A percentile compares a stretch with the other conserved stretches of the same genome.
Evolutionary conservation across 805 yeast species (phyloP).

Genomic region (Wickerhamiella slavikovae): DNA sequence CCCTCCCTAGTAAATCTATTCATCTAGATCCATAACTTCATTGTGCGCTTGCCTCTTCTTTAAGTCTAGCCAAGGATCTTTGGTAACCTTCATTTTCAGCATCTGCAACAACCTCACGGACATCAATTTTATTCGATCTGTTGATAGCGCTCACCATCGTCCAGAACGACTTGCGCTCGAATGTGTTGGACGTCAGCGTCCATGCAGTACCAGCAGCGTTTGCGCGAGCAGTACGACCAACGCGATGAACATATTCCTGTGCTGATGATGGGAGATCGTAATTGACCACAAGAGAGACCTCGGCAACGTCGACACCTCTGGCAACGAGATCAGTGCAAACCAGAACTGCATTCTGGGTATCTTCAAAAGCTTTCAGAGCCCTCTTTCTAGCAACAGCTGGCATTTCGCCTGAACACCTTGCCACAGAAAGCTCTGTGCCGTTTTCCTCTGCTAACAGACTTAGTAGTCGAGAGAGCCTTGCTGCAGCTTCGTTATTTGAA

Average conservation of each 20-base stretch:
- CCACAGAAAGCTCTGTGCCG: too few species aligned
- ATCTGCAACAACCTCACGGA: too few species aligned
- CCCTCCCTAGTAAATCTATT: too few species aligned
- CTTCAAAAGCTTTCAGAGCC: slow-evolving; percentile 37
- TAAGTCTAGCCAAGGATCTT: too few species aligned
- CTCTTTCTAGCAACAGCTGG: slow-evolving; percentile 27
- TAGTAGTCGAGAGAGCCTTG: slow-evolving; percentile 52
- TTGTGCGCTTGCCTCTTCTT: too few species aligned
- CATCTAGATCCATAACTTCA: too few species aligned
- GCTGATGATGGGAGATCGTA: slow-evolving; percentile 79
- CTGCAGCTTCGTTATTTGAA: slow-evolving; percentile 66
- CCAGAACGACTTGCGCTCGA: slow-evolving; percentile 37
- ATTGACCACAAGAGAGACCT: slow-evolving; percentile 58
- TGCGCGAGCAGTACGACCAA: slow-evolving; percentile 96
- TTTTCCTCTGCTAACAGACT: slow-evolving; percentile 18
- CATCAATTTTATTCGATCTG: too few species aligned
- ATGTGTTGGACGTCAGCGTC: slow-evolving; percentile 53
- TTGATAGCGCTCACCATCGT: slow-evolving; percentile 16
- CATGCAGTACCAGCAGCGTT: slow-evolving; percentile 56
- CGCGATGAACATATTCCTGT: slow-evolving; percentile 86
- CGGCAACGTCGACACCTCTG: slow-evolving; percentile 75
- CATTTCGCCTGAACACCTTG: slow-evolving; percentile 21
- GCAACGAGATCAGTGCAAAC: slow-evolving; percentile 78
- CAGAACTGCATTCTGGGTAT: slow-evolving; percentile 30
- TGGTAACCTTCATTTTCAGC: too few species aligned